Conservation (phyloP, 768 basidiomycete genomes). For the Harrya chromipes region DNA sequence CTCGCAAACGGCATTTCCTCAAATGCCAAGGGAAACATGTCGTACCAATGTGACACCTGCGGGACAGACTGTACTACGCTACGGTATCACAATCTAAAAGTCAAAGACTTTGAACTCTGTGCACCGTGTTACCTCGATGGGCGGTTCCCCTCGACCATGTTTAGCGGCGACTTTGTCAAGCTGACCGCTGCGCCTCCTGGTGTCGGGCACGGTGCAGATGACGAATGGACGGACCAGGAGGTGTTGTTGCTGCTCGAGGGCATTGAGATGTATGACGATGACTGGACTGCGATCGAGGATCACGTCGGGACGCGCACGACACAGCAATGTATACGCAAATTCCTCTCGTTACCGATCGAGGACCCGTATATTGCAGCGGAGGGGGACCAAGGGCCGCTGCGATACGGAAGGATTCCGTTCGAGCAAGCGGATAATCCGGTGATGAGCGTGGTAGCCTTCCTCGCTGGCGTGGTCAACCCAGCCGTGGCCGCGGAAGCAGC, state of each 20-base stretch:
- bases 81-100: conserved; percentile 91
- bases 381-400: conserved; percentile 69
- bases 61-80: conserved; percentile 87
- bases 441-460: conserved; percentile 97
- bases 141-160: conserved; percentile 94
- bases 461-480: conserved; percentile 89
- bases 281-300: conserved; percentile 90
- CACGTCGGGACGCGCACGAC: conserved; percentile 90
- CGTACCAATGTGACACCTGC: conserved; percentile 88
- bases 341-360: conserved; percentile 95
- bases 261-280: conserved; percentile 97
- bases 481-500: conserved; percentile 93
- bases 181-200: conserved; percentile 46
- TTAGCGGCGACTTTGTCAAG: conserved; percentile 95
- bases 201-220: conserved; percentile 40
- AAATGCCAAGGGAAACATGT: conserved; percentile 46
- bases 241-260: conserved; percentile 87
- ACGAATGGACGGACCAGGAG: conserved; percentile 92
- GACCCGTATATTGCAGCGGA: conserved; percentile 85
- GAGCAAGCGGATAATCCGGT: conserved; percentile 96
- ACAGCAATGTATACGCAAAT: conserved; percentile 94
- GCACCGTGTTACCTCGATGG: conserved; percentile 93
- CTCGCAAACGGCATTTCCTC: conserved; percentile 52
- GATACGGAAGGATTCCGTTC: conserved; percentile 82
- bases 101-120: conserved; percentile 89